Evolutionary conservation across 2,329 filamentous ascomycete genomes (phyloP), one percentile per base, ranked within the genome.

Genomic region (Neofusicoccum umdonicola): DNA sequence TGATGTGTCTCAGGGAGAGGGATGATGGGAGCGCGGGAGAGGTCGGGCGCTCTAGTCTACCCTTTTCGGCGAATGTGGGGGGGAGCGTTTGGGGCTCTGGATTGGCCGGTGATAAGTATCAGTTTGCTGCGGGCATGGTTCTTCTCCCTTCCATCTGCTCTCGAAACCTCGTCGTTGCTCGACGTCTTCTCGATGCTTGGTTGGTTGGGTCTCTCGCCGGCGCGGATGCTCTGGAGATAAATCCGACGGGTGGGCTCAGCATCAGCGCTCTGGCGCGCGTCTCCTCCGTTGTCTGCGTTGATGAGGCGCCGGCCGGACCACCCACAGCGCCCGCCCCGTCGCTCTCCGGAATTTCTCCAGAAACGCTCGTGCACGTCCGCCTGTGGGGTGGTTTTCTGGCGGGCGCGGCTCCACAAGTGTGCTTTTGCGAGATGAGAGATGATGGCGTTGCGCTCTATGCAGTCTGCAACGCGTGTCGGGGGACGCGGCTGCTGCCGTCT

Each of bases 311-410:
- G 34, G n/a, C 15, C 45, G 45, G 45, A 31, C 45, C 45, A 27
- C 45, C 45, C 17, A 6, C 17, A 6, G 2, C 8, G 19, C 42
- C 42, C n/a, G 7, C 44, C n/a, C n/a, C 6, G 44, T 19, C 17
- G 45, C 42, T 31, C 37, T 44, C 54, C 54, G 54, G 54, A 44
- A 58, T 45, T 58, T 58, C 54, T 58, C 54, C 54, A 58, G 54
- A 41, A 44, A 22, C 27, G 27, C 27, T 31, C 27, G 27, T 31
- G 54, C 13, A 41, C 11, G 52, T 37, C 15, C 52, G 37, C 37
- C 52, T 56, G 52, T 56, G 52, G 52, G 52, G 37, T 56, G 52
- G 17, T 17, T n/a, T 31, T 4, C 9, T 54, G 19, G 7, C 4
- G 19, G 19, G 27, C 27, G 27, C 27, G 8, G 45, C 19, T 27